These are phyloP conservation scores for Penicillium sp. DNA, from an alignment of 2,329 filamentous ascomycete genomes.

Conservation along the genomic window DNA sequence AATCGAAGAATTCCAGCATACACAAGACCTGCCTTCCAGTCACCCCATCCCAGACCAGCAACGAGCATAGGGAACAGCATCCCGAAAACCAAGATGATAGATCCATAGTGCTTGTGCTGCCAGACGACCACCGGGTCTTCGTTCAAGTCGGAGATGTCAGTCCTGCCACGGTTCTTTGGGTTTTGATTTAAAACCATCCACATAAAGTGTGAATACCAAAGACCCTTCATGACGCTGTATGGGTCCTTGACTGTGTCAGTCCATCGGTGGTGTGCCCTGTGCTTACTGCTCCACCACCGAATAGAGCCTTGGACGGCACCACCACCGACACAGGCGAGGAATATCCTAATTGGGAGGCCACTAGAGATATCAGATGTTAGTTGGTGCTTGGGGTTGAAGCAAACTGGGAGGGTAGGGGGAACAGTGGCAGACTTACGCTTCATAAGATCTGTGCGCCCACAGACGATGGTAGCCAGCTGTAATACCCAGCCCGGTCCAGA, in stretches of 20 bases:
- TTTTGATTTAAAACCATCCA: slow-evolving; percentile 84
- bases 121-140: slow-evolving; percentile 76
- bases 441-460: slow-evolving; percentile 79
- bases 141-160: slow-evolving; percentile 80
- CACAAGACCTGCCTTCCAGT: slow-evolving; percentile 74
- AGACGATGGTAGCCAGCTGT: slow-evolving; percentile 75
- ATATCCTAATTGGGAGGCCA: slow-evolving; percentile 67
- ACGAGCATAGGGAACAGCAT: slow-evolving; percentile 69
- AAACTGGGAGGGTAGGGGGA: neutral
- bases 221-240: slow-evolving; percentile 82
- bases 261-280: slow-evolving; percentile 81
- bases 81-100: slow-evolving; percentile 69
- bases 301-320: slow-evolving; percentile 79
- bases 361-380: slow-evolving; percentile 46
- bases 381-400: neutral
- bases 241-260: slow-evolving; percentile 86
- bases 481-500: slow-evolving; percentile 72
- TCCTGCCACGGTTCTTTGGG: slow-evolving; percentile 75
- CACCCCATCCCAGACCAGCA: slow-evolving; percentile 71
- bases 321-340: slow-evolving; percentile 72
- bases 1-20: slow-evolving; percentile 78
- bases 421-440: slow-evolving; percentile 5
- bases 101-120: slow-evolving; percentile 80
- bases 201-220: slow-evolving; percentile 74
- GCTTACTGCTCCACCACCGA: slow-evolving; percentile 79